These are phyloP conservation scores for Kurtzmaniella cleridarum DNA, from an alignment of 805 yeast genomes.

Conservation along the genomic window DNA sequence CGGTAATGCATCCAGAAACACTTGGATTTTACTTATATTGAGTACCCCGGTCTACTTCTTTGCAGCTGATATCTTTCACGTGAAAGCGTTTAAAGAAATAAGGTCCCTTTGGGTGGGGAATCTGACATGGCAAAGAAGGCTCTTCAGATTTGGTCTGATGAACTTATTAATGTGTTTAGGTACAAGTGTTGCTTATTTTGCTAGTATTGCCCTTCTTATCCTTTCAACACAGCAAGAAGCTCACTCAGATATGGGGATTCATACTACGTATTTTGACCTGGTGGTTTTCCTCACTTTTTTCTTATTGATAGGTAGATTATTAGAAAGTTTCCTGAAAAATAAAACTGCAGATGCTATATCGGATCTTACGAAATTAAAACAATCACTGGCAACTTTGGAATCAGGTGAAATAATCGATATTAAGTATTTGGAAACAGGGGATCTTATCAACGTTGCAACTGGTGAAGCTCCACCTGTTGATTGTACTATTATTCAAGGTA, in stretches of 20 bases:
- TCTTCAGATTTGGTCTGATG: conserved; percentile 75
- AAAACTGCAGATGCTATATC: conserved; percentile 64
- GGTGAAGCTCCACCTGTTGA: conserved; percentile 62
- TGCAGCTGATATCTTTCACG: conserved; percentile 69
- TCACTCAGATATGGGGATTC: conserved; percentile 33
- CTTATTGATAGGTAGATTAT: conserved; percentile 61
- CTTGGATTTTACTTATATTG: conserved; percentile 61
- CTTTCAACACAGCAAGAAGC: conserved; percentile 35
- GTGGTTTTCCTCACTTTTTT: conserved; percentile 73
- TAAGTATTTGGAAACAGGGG: conserved; percentile 47
- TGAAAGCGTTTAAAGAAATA: conserved; percentile 59
- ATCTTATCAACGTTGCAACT: conserved; percentile 40
- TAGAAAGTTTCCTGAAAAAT: conserved; percentile 62
- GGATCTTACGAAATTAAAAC: conserved; percentile 47
- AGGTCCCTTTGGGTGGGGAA: conserved; percentile 51
- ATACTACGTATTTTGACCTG: conserved; percentile 72
- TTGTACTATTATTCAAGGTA: conserved; percentile 44
- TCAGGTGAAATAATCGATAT: conserved; percentile 29
- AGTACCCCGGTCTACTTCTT: conserved; percentile 72
- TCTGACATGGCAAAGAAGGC: conserved; percentile 49
- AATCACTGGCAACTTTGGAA: conserved; percentile 42
- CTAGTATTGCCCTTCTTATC: conserved; percentile 54
- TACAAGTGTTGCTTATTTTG: conserved; percentile 65
- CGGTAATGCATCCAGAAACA: conserved; percentile 54
- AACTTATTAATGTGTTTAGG: conserved; percentile 68